A percentile compares a stretch with the other conserved stretches of the same genome.
Evolutionary conservation across 495 filamentous ascomycete species (phyloP).

Genomic region (Diplogelasinospora grovesii): DNA sequence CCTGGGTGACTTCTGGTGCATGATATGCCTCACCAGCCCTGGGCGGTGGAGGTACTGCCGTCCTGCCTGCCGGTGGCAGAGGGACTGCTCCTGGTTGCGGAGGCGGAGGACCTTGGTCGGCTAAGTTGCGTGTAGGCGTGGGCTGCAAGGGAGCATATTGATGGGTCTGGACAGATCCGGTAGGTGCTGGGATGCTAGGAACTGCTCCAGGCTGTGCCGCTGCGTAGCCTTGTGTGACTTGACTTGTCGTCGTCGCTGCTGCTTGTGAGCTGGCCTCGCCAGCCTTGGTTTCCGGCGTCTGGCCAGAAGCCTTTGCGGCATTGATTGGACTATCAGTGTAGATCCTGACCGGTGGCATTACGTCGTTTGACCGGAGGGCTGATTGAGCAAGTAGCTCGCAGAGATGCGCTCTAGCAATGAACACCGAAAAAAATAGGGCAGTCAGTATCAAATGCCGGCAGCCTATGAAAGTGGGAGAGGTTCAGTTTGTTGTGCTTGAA

Average conservation of each 20-base stretch:
- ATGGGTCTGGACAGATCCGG: slow-evolving; percentile 20
- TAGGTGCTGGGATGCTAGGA: slow-evolving; percentile 30
- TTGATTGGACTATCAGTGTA: slow-evolving; percentile 56
- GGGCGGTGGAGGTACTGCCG: slow-evolving; percentile 46
- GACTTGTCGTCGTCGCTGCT: slow-evolving; percentile 33
- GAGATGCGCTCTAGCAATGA: too few relatives aligned
- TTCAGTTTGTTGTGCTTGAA: too few relatives aligned
- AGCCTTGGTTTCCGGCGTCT: slow-evolving; percentile 44
- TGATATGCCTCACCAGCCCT: slow-evolving; percentile 40
- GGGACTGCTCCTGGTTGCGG: slow-evolving; percentile 51
- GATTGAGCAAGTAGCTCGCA: too few relatives aligned
- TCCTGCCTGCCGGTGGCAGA: slow-evolving; percentile 12
- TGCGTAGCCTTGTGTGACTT: too few relatives aligned
- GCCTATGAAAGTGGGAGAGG: too few relatives aligned
- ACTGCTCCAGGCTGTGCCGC: slow-evolving; percentile 39
- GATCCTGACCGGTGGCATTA: slow-evolving; percentile 53
- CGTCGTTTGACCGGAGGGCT: too few relatives aligned
- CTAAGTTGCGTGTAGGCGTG: slow-evolving; percentile 21
- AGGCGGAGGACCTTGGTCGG: slow-evolving; percentile 39
- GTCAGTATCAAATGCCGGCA: too few relatives aligned
- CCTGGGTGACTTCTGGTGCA: slow-evolving; percentile 18
- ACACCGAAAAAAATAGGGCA: too few relatives aligned
- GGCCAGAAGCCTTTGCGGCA: slow-evolving; percentile 42
- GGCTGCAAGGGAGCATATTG: slow-evolving; percentile 21
- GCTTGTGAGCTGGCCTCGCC: slow-evolving; percentile 7